Evolutionary conservation across 83 land plant genomes (phyloP).

Genomic region (Picea abies): DNA sequence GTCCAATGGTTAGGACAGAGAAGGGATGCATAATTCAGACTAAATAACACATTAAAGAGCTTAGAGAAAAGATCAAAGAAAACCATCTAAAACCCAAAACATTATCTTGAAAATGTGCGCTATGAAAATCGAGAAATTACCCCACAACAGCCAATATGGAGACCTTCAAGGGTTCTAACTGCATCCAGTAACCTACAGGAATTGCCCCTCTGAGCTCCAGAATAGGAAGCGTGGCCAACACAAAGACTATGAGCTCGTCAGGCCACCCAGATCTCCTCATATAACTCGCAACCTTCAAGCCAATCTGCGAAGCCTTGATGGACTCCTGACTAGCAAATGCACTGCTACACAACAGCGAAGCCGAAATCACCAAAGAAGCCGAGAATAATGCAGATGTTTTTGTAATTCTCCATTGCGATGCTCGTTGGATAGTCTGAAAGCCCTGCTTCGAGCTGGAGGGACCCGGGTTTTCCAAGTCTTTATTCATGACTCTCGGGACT

Average conservation of each 20-base stretch:
- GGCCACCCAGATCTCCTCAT: slow-evolving; percentile 80
- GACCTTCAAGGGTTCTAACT: slow-evolving; percentile 59
- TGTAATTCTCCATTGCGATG: not conserved
- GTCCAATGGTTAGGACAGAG: too few species aligned
- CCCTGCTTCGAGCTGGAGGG: not conserved
- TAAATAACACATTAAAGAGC: too few species aligned
- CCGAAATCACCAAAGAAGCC: not conserved
- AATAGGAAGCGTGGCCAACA: slow-evolving; percentile 87
- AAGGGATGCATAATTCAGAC: too few species aligned
- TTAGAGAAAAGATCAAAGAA: too few species aligned
- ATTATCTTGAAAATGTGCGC: too few species aligned
- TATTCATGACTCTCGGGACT: not conserved
- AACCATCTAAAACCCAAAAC: too few species aligned
- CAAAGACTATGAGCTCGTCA: slow-evolving; percentile 85
- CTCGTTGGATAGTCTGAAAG: not conserved
- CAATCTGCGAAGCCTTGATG: slow-evolving; percentile 80
- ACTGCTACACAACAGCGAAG: not conserved
- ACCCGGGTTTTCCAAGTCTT: not conserved
- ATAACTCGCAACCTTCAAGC: slow-evolving; percentile 72
- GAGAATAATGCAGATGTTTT: not conserved
- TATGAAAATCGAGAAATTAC: slow-evolving; percentile 36
- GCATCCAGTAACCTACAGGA: slow-evolving; percentile 99
- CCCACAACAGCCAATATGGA: slow-evolving; percentile 78
- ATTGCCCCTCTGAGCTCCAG: slow-evolving; percentile 99
- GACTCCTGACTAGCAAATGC: slow-evolving; percentile 60